A percentile compares a stretch with the other conserved stretches of the same genome.
Conservation (phyloP, 176 grass and related monocot species). For the Aegilops longissima region DNA sequence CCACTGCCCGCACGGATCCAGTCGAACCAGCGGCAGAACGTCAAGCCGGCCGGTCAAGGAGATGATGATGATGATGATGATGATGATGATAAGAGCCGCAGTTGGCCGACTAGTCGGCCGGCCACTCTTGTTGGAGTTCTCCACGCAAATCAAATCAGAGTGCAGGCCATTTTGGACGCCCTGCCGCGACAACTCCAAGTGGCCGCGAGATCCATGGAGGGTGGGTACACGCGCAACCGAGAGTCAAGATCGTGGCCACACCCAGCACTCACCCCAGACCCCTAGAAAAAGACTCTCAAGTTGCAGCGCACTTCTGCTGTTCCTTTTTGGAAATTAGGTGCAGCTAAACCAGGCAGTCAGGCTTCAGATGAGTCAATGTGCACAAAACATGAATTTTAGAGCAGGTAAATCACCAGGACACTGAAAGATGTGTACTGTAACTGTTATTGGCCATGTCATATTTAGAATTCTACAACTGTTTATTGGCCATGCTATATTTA, state of each 20-base stretch:
- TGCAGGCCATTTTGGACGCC: neutral
- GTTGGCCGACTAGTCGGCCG: neutral
- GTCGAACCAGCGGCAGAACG: neutral
- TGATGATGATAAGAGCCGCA: neutral
- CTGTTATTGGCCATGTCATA: neutral
- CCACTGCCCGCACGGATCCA: neutral
- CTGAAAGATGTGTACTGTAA: neutral
- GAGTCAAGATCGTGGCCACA: neutral
- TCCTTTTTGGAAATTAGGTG: neutral
- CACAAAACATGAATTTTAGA: neutral
- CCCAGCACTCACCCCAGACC: neutral
- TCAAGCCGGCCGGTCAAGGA: neutral
- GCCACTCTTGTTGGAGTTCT: neutral
- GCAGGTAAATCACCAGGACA: neutral
- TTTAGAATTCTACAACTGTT: neutral
- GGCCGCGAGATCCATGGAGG: neutral
- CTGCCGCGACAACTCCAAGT: neutral
- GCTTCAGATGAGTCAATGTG: no score
- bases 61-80: neutral
- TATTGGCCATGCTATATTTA: neutral
- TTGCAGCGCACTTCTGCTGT: neutral
- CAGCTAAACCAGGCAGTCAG: neutral
- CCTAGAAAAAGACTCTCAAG: neutral
- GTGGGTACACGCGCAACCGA: neutral
- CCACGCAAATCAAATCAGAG: neutral